phyloP scores from a whole-genome alignment of 352 stramenopile species.

The Phytophthora tubulina region DNA sequence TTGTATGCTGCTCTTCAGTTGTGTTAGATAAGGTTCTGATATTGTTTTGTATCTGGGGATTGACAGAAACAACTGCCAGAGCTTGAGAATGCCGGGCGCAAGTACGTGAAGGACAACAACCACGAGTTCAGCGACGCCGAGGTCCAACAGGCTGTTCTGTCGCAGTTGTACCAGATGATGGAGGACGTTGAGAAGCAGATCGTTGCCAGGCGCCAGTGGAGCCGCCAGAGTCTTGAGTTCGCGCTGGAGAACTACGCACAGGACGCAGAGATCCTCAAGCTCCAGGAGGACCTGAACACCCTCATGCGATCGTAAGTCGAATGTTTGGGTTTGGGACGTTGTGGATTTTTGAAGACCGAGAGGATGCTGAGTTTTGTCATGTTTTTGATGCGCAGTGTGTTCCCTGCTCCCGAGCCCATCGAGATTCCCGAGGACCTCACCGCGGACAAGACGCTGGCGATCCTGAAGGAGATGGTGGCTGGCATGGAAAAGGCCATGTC shows the following conservation, averaged over 20 bases:
- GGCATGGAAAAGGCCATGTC: slow-evolving; percentile 84
- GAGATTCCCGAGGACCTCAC: slow-evolving; percentile 78
- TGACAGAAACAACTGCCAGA: slow-evolving; percentile 70
- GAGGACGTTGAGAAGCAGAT: slow-evolving; percentile 74
- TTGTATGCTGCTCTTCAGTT: not conserved
- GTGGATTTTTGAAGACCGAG: not conserved
- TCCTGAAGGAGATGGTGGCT: slow-evolving; percentile 72
- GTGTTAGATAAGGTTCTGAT: not conserved
- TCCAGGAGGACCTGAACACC: slow-evolving; percentile 74
- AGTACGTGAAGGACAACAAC: slow-evolving; percentile 78
- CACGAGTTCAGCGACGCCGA: slow-evolving; percentile 72
- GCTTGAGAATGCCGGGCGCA: slow-evolving; percentile 68
- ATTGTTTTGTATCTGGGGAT: slow-evolving; percentile 2
- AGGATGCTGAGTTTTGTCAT: slow-evolving; percentile 13
- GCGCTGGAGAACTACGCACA: slow-evolving; percentile 71
- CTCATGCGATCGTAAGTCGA: slow-evolving; percentile 67
- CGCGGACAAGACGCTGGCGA: slow-evolving; percentile 70
- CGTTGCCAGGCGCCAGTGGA: slow-evolving; percentile 72
- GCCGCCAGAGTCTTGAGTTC: slow-evolving; percentile 61
- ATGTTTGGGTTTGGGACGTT: not conserved
- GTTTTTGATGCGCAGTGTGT: slow-evolving; percentile 50
- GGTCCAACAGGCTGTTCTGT: slow-evolving; percentile 77
- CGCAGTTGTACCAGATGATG: slow-evolving; percentile 82
- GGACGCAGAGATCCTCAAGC: slow-evolving; percentile 66
- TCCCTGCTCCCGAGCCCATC: slow-evolving; percentile 58